A percentile compares a stretch with the other conserved stretches of the same genome.
Conservation (phyloP, 495 filamentous ascomycete genomes). For the Neurospora sp. region DNA sequence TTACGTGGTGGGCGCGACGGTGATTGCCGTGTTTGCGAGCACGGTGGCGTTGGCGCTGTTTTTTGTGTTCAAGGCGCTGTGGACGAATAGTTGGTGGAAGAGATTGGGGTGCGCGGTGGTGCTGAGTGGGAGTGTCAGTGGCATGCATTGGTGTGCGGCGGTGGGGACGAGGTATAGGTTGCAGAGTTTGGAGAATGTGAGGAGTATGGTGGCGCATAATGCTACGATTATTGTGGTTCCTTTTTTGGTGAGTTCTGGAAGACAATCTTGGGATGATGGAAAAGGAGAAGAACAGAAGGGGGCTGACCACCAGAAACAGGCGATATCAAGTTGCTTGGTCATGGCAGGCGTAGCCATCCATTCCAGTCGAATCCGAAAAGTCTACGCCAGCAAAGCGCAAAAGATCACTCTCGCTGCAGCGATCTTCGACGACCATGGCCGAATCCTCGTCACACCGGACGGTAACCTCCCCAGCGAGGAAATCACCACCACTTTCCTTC, state of each 20-base stretch:
- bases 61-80: constrained; percentile 64
- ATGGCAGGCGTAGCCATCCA: constrained; percentile 40
- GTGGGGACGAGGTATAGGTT: constrained; percentile 58
- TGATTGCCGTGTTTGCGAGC: constrained; percentile 64
- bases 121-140: constrained; percentile 64
- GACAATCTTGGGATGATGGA: too few relatives aligned
- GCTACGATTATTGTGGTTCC: constrained; percentile 54
- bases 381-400: constrained; percentile 56
- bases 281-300: background rate
- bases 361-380: constrained; percentile 43
- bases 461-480: constrained; percentile 72
- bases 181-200: constrained; percentile 23
- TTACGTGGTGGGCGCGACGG: constrained; percentile 56
- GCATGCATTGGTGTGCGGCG: constrained; percentile 83
- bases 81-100: constrained; percentile 73
- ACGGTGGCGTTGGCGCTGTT: constrained; percentile 61
- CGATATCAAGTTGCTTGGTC: constrained; percentile 49
- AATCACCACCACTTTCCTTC: constrained; percentile 69
- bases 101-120: constrained; percentile 53
- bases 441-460: constrained; percentile 68
- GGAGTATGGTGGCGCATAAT: constrained; percentile 36
- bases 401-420: constrained; percentile 69
- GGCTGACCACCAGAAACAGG: constrained; percentile 26
- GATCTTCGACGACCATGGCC: constrained; percentile 64
- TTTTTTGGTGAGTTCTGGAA: constrained; percentile 42